Base-by-base conservation (phyloP, 2,329 filamentous ascomycete species). In the Teratosphaeria zuluensis region DNA sequence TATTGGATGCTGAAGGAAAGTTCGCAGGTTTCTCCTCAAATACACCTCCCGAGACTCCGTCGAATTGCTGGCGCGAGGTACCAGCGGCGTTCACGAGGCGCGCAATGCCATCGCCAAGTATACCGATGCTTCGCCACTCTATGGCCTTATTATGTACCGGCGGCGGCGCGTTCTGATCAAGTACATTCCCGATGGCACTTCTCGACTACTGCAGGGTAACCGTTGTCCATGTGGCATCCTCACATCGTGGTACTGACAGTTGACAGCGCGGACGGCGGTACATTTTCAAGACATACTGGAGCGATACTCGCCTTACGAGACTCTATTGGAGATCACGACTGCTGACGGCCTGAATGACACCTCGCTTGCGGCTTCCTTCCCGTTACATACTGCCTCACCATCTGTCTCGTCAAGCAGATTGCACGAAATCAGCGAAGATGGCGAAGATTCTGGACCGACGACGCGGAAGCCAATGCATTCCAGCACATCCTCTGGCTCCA, bases 141-240 rank as follows among this genome's bases (percentile, higher is more conserved):
- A 95, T 70, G 94, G 94, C 56, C 90, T 96, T 71, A 77, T 99
- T 66, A 86, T 89, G 67, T 97, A 96, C 74, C 82, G 92, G 58
- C 85, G 92, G 70, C 85, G 91, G 71, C 96, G 91, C 74, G 88
- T 97, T 54, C 77, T 99, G 61, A 83, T 99, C 73, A 96, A 94
- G 77, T 96, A 94, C 73, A 82, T 96, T 62, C 94, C 92, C 1
- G 90, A 95, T 61, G 89, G 87, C 60, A 92, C 92, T 64, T 97
- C 94, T 63, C 84, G 94, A 68, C 79, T 99, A 58, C 80, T 99
- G 57, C 89, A 96, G 88, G 94, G 94, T 96, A 75, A 38, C 52
- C 21, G 60, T 51, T 19, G 54, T 31, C 55, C 16, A 21, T 54
- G 24, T 59, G 42, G 58, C 55, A 58, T 38, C 4, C 1, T 54